phyloP scores from a whole-genome alignment of 352 stramenopile genomes.

The Globisporangium rhizosaccharum region DNA sequence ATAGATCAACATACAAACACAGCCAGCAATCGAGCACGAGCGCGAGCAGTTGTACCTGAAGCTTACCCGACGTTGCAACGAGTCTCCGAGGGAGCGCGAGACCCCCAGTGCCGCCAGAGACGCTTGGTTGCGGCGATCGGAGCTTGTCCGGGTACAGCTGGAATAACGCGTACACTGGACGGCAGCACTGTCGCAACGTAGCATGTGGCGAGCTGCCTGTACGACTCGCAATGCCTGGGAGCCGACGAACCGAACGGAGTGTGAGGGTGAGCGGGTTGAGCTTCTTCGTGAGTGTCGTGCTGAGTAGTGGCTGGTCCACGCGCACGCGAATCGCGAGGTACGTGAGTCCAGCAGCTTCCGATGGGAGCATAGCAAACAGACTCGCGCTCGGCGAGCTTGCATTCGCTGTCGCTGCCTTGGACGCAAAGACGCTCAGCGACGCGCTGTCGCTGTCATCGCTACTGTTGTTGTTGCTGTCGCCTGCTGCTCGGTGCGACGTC shows the following conservation, averaged over 20 bases:
- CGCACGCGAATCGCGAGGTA: constrained; percentile 46
- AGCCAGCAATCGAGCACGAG: neutral
- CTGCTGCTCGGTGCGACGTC: neutral
- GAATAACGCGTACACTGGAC: constrained; percentile 50
- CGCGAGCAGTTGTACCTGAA: constrained; percentile 23
- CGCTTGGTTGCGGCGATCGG: neutral
- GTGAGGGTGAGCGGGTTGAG: constrained; percentile 71
- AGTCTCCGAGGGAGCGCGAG: neutral
- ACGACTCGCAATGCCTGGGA: constrained; percentile 40
- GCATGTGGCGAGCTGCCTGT: constrained; percentile 30
- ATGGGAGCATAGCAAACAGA: constrained; percentile 21
- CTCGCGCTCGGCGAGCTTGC: constrained; percentile 13
- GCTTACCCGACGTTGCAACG: constrained; percentile 25
- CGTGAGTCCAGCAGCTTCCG: constrained; percentile 21
- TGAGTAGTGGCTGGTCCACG: constrained; percentile 47
- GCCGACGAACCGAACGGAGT: constrained; percentile 26
- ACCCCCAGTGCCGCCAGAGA: neutral
- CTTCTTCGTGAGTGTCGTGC: constrained; percentile 24
- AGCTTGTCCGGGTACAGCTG: constrained; percentile 44
- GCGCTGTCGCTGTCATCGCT: neutral
- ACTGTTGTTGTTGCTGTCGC: neutral
- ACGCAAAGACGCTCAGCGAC: neutral
- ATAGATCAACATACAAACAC: neutral
- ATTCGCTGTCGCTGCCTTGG: constrained; percentile 4
- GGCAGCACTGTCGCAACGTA: constrained; percentile 36